A percentile compares a stretch with the other conserved stretches of the same genome.
These are phyloP conservation scores for Claviceps humidiphila DNA, from an alignment of 2,329 filamentous ascomycete genomes.

Conservation along the genomic window DNA sequence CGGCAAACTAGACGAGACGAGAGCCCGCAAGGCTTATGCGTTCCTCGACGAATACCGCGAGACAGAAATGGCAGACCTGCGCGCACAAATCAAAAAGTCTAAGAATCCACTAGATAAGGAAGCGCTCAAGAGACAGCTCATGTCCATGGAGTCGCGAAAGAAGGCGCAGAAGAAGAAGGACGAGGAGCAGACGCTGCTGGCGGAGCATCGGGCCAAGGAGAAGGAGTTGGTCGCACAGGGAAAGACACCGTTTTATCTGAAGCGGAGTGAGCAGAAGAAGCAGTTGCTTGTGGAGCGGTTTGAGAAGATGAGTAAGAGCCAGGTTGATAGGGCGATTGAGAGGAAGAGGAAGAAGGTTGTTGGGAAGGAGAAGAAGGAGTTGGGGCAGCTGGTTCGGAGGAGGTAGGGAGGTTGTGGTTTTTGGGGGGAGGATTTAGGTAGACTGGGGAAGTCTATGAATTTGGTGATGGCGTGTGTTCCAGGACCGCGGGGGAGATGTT, in stretches of 20 bases:
- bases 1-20: conserved; percentile 39
- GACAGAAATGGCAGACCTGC: conserved; percentile 67
- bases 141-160: conserved; percentile 66
- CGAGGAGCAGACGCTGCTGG: conserved; percentile 53
- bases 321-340: conserved; percentile 76
- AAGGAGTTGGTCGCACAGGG: conserved; percentile 75
- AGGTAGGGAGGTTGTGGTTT: neutral
- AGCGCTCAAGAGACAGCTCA: conserved; percentile 56
- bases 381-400: conserved; percentile 30
- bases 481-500: no score
- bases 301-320: conserved; percentile 68
- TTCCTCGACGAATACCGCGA: conserved; percentile 82
- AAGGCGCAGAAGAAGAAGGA: conserved; percentile 59
- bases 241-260: conserved; percentile 87
- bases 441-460: no score
- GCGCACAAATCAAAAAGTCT: conserved; percentile 47
- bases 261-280: conserved; percentile 86
- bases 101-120: conserved; percentile 56
- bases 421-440: no score
- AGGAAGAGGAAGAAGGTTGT: conserved; percentile 80
- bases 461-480: no score
- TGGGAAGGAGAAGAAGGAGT: conserved; percentile 67
- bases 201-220: conserved; percentile 69
- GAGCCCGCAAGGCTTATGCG: conserved; percentile 60
- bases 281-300: conserved; percentile 67